These are phyloP conservation scores for Candida khao-thaluensis DNA, from an alignment of 805 yeast genomes.

Conservation along the genomic window DNA sequence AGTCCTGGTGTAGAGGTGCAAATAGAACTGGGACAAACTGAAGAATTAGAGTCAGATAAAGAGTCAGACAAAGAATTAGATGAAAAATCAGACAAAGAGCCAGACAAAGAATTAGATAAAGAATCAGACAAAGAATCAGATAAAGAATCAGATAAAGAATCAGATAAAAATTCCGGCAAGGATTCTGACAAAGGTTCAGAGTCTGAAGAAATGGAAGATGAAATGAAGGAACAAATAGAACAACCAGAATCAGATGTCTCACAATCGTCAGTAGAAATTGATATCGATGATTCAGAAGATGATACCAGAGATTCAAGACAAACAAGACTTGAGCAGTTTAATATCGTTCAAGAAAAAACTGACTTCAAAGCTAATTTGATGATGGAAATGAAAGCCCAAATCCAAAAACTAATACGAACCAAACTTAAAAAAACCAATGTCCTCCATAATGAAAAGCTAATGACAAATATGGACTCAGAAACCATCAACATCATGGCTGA, in stretches of 20 bases:
- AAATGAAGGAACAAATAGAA: not conserved
- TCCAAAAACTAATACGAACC: conserved; percentile 9
- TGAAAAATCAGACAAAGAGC: too few species aligned
- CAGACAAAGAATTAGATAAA: too few species aligned
- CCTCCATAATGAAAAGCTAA: conserved; percentile 7
- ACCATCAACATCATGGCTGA: conserved; percentile 7
- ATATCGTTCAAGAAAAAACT: not conserved
- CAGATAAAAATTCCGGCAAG: too few species aligned
- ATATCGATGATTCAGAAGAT: conserved; percentile 1
- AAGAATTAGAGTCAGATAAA: not conserved
- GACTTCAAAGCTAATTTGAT: conserved; percentile 11
- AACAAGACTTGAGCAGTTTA: not conserved
- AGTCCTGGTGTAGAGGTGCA: too few species aligned
- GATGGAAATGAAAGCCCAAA: conserved; percentile 15
- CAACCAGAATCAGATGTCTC: not conserved
- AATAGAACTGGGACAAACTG: too few species aligned
- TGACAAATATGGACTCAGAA: conserved; percentile 7
- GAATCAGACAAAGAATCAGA: too few species aligned
- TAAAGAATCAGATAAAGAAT: too few species aligned
- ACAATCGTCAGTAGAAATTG: not conserved
- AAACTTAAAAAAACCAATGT: conserved; percentile 3
- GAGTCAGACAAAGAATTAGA: too few species aligned
- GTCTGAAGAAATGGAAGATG: not conserved
- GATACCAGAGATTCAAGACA: not conserved
- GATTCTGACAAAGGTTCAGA: too few species aligned